These are phyloP conservation scores for Isochrysis galbana DNA, from an alignment of 78 protist genomes.

Conservation along the genomic window DNA sequence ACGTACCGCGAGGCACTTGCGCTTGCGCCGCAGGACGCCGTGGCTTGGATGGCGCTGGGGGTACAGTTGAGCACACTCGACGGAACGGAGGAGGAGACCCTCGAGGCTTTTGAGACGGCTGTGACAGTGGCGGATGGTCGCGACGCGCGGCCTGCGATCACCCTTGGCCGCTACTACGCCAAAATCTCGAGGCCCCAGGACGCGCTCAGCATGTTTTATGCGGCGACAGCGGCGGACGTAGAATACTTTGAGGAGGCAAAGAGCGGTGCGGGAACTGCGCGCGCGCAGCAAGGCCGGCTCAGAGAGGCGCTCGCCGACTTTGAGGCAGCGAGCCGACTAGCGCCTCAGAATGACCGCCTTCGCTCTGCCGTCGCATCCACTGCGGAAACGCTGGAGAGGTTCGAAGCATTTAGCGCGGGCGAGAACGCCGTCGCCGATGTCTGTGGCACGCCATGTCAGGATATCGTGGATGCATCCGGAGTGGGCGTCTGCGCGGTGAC, in stretches of 20 bases:
- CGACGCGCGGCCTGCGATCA: not conserved
- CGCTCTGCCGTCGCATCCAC: not conserved
- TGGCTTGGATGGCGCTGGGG: not conserved
- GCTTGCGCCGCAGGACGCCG: not conserved
- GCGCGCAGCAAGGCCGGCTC: conserved; percentile 9
- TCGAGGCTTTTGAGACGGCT: not conserved
- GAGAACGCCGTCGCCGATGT: not conserved
- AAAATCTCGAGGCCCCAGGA: not conserved
- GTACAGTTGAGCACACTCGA: not conserved
- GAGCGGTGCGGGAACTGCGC: not conserved
- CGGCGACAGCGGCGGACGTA: not conserved
- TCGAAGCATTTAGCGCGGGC: not conserved
- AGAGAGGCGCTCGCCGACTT: not conserved
- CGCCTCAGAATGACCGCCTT: not conserved
- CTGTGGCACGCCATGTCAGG: not conserved
- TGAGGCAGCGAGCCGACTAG: not conserved
- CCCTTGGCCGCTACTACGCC: not conserved
- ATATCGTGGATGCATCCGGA: not conserved
- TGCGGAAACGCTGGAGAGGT: too few species aligned
- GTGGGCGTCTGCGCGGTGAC: not conserved
- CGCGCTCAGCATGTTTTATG: not conserved
- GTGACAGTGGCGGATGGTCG: not conserved
- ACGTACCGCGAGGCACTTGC: not conserved
- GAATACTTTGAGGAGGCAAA: not conserved
- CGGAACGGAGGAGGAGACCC: not conserved